These are phyloP conservation scores for Lasiosphaeriaceae sp. DNA, from an alignment of 495 filamentous ascomycete species.

Conservation along the genomic window DNA sequence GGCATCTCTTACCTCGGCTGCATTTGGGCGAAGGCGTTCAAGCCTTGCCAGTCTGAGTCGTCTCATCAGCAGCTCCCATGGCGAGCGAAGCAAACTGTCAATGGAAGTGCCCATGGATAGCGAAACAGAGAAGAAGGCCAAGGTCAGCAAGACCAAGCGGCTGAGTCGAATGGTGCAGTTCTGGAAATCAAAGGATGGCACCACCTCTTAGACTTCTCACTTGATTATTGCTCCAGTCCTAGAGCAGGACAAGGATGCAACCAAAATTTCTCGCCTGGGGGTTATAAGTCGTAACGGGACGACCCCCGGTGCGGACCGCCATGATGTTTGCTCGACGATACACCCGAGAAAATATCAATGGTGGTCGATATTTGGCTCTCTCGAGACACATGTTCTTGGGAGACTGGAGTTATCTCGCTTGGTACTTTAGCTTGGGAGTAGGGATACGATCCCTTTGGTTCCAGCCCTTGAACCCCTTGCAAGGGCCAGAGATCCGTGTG, in stretches of 20 bases:
- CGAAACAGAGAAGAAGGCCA: constrained; percentile 56
- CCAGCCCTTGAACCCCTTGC: not conserved
- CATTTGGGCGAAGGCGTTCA: constrained; percentile 69
- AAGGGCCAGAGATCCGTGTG: constrained; percentile 24
- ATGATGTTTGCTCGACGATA: not conserved
- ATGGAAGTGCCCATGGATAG: constrained; percentile 60
- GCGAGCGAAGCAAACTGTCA: constrained; percentile 75
- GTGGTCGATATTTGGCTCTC: not conserved
- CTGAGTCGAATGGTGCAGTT: constrained; percentile 81
- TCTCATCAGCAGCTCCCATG: constrained; percentile 71
- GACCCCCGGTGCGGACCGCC: too few species aligned
- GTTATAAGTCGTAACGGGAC: not conserved
- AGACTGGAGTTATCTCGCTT: not conserved
- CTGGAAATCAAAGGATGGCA: constrained; percentile 58
- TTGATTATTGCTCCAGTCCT: too few species aligned
- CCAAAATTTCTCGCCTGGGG: too few species aligned
- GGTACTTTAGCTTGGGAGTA: not conserved
- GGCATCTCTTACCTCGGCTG: constrained; percentile 62
- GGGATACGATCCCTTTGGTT: not conserved
- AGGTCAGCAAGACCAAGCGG: constrained; percentile 66
- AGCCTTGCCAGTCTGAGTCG: constrained; percentile 84
- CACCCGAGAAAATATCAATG: too few species aligned
- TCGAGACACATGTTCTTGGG: not conserved
- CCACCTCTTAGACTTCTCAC: constrained; percentile 11
- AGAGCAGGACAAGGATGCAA: too few species aligned